Evolutionary conservation across 371 early-diverging fungal species (phyloP).

Genomic region (Apophysomyces variabilis): DNA sequence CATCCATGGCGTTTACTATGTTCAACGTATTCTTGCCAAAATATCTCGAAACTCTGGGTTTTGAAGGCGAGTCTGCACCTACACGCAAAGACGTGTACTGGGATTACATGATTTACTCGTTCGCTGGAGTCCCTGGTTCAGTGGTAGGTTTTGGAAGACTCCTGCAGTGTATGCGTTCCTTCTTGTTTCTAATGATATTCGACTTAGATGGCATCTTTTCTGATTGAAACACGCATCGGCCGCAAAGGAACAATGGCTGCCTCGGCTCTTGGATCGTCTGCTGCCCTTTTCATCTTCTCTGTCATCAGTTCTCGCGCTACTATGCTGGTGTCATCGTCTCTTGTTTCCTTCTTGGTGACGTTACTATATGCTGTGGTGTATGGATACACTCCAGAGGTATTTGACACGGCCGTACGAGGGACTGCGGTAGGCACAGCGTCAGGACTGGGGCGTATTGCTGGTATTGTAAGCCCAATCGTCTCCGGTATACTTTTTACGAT

Average conservation of each 20-base stretch:
- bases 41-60: slow-evolving; percentile 65
- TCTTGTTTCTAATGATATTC: background rate
- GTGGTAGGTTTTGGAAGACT: slow-evolving; percentile 47
- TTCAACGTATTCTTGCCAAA: slow-evolving; percentile 86
- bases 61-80: slow-evolving; percentile 39
- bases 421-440: slow-evolving; percentile 85
- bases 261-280: slow-evolving; percentile 73
- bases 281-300: slow-evolving; percentile 71
- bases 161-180: background rate
- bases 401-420: slow-evolving; percentile 76
- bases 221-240: slow-evolving; percentile 80
- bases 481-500: slow-evolving; percentile 69
- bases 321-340: slow-evolving; percentile 68
- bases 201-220: slow-evolving; percentile 64
- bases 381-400: slow-evolving; percentile 91
- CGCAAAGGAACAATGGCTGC: slow-evolving; percentile 83
- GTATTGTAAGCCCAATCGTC: slow-evolving; percentile 77
- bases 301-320: slow-evolving; percentile 50
- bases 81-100: slow-evolving; percentile 69
- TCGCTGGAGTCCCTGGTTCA: slow-evolving; percentile 84
- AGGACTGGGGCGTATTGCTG: slow-evolving; percentile 76
- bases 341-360: slow-evolving; percentile 74
- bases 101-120: slow-evolving; percentile 76
- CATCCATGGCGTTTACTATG: slow-evolving; percentile 82
- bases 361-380: slow-evolving; percentile 85